Evolutionary conservation across 139 green algal genomes (phyloP).

Genomic region (Closterium sp.): DNA sequence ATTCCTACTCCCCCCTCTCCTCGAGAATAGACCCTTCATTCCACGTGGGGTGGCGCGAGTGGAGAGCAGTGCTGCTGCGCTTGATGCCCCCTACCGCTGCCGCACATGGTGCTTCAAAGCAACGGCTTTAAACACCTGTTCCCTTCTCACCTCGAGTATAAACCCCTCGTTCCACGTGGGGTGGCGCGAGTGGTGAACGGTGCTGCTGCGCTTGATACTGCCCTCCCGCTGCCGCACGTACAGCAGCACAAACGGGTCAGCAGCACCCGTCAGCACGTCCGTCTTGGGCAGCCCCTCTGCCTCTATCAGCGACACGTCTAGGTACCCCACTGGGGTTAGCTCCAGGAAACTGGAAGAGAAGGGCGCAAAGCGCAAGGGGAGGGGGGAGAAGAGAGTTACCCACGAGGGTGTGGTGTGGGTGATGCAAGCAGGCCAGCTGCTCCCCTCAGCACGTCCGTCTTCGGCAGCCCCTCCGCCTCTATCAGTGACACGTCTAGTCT

Average conservation of each 20-base stretch:
- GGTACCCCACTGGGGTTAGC: conserved; percentile 20
- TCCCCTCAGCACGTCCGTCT: not conserved
- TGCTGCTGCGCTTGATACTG: conserved; percentile 39
- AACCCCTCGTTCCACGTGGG: conserved; percentile 46
- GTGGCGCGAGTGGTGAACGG: conserved; percentile 31
- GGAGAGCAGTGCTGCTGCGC: conserved; percentile 39
- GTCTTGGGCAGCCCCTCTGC: conserved; percentile 33
- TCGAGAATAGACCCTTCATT: conserved; percentile 44
- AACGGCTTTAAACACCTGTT: not conserved
- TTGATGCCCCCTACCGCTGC: conserved; percentile 41
- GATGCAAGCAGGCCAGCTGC: not conserved
- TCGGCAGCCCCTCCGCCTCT: not conserved
- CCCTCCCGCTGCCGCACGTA: conserved; percentile 44
- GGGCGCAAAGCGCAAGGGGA: not conserved
- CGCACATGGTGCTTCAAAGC: conserved; percentile 1
- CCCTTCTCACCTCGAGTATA: conserved; percentile 24
- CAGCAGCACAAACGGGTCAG: conserved; percentile 37
- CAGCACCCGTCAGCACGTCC: conserved; percentile 29
- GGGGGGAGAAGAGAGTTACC: too few species aligned
- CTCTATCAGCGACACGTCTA: conserved; percentile 43
- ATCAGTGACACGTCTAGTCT: too few species aligned
- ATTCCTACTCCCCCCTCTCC: not conserved
- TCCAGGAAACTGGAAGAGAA: conserved; percentile 17
- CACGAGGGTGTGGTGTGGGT: too few species aligned
- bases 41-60: conserved; percentile 23